phyloP scores from a whole-genome alignment of 805 yeast species.

The Helenozyma baotianmanensis region DNA sequence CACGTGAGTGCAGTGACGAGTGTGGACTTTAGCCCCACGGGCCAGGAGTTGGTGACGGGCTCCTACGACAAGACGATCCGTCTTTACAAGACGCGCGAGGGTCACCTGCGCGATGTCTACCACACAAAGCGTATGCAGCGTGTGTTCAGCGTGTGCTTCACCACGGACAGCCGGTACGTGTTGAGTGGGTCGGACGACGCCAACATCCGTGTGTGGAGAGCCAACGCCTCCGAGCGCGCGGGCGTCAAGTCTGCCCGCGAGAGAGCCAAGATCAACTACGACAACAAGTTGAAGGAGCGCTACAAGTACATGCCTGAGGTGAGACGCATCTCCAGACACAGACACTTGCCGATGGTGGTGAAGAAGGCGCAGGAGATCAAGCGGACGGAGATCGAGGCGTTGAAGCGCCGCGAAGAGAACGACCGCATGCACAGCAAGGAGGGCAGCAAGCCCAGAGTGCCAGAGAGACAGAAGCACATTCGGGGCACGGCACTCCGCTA shows the following conservation, averaged over 20 bases:
- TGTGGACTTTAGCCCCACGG: conserved; percentile 94
- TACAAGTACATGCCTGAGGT: conserved; percentile 97
- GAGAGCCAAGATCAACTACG: conserved; percentile 82
- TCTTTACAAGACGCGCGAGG: conserved; percentile 67
- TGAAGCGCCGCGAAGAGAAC: conserved; percentile 79
- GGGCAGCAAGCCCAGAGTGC: conserved; percentile 50
- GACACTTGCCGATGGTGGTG: conserved; percentile 84
- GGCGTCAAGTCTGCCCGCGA: conserved; percentile 76
- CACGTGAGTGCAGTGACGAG: conserved; percentile 96
- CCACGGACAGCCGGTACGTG: conserved; percentile 86
- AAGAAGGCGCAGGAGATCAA: conserved; percentile 90
- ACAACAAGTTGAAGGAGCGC: conserved; percentile 84
- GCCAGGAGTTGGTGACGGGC: conserved; percentile 92
- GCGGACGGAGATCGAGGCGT: conserved; percentile 61
- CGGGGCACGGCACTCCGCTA: conserved; percentile 72
- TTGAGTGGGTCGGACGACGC: conserved; percentile 95
- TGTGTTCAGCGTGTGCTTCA: conserved; percentile 74
- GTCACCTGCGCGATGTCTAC: conserved; percentile 92
- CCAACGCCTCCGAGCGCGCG: conserved; percentile 79
- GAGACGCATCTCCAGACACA: conserved; percentile 80
- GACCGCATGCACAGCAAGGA: conserved; percentile 73
- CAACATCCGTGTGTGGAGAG: conserved; percentile 89
- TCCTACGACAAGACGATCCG: conserved; percentile 92
- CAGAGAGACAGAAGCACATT: conserved; percentile 85
- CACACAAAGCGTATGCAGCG: conserved; percentile 98